Percentiles rank a stretch among this genome's conserved stretches.
Conservation (phyloP, 192 early-diverging fungal species). For the Jimgerdemannia flammicorona region DNA sequence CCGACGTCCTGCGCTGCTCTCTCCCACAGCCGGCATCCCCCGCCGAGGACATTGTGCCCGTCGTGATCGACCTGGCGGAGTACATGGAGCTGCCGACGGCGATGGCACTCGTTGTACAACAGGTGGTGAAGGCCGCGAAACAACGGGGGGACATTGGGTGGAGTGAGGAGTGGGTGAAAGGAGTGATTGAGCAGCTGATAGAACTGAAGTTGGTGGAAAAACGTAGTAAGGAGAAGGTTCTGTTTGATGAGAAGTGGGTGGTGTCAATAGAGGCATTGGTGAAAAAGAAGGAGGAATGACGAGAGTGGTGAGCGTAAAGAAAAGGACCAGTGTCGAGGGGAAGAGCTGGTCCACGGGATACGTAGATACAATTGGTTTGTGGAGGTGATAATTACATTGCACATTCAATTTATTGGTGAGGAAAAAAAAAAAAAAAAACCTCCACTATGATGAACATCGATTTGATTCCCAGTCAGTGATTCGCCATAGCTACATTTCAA, state of each 20-base stretch:
- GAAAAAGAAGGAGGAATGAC: too few species aligned
- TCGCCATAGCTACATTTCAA: too few species aligned
- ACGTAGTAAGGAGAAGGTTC: not conserved
- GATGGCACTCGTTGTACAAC: not conserved
- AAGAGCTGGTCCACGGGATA: too few species aligned
- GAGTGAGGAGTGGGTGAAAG: not conserved
- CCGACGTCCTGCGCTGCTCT: not conserved
- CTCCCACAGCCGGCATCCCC: not conserved
- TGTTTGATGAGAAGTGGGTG: not conserved
- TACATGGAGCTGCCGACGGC: not conserved
- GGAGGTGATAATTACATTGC: too few species aligned
- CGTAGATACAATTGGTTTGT: too few species aligned
- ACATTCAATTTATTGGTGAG: too few species aligned
- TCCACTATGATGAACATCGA: too few species aligned
- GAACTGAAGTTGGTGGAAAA: not conserved
- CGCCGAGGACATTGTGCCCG: not conserved
- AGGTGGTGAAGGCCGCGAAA: not conserved
- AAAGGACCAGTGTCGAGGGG: too few species aligned
- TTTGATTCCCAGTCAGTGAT: too few species aligned
- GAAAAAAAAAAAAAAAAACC: too few species aligned
- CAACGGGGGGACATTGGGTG: not conserved
- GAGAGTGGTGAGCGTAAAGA: too few species aligned
- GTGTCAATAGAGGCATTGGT: too few species aligned
- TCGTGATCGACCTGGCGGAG: not conserved
- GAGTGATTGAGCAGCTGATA: not conserved